Base-by-base conservation (phyloP, 2,329 filamentous ascomycete genomes). In the Pseudogymnoascus sp. region DNA sequence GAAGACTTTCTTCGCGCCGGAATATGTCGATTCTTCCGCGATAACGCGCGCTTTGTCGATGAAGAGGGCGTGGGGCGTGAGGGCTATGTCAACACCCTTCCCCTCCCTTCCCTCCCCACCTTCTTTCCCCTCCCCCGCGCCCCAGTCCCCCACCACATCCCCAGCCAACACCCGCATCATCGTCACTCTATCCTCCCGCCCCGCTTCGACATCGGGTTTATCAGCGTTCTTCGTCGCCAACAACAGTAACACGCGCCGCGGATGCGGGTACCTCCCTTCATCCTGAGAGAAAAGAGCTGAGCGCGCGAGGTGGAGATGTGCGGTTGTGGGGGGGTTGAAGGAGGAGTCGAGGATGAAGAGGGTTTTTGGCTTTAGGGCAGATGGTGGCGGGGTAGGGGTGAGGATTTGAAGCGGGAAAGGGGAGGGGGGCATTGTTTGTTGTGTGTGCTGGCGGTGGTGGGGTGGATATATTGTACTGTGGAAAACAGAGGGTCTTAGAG, bases 41-140 rank as follows among this genome's bases (percentile, higher is more conserved):
- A 93, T 85, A 1, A 84, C 85, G 11, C 71, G 68, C 6, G 85
- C 84, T 76, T 93, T 93, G 71, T 88, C 86, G 65, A 85, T 84
- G 70, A 93, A 95, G 72, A 88, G 92, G 0, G 90, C 87, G 70
- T 83, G 80, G 37, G 83, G 88, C 0, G 89, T 91, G 1, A 95
- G 80, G 1, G 81, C 89, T 39, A 93, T 81, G 68, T 93, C 90
- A 4, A 87, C 75, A 28, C 69, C 3, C 7, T 39, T 66, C 43
- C 48, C 36, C 37, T 65, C 48, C 8, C n/a, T 3, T 25, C 57
- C 10, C 62, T 31, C 1, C 4, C 10, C 8, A n/a, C 21, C 25
- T 74, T 51, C n/a, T 68, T n/a, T 11, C 37, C 43, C 43, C 45
- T 10, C 39, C 39, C 36, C 8, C 5, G 43, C 25, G 36, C 62